phyloP scores from a whole-genome alignment of 164 flowering plant genomes.

The Berberis vulgaris region DNA sequence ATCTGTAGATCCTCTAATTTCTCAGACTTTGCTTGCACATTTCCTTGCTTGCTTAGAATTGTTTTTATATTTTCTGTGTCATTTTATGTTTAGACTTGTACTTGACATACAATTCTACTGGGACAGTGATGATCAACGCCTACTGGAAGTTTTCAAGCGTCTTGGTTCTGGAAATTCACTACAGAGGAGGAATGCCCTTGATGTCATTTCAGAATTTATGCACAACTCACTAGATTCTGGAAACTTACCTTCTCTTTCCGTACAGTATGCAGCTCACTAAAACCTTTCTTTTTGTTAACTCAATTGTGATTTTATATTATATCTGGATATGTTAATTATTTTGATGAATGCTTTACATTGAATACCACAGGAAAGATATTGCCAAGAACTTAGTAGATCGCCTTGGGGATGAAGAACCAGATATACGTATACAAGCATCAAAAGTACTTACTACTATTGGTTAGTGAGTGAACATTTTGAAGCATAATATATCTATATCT shows the following conservation, averaged over 20 bases:
- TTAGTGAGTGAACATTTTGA: constrained; percentile 19
- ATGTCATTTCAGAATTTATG: constrained; percentile 52
- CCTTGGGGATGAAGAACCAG: constrained; percentile 50
- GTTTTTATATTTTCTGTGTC: not conserved
- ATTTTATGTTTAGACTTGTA: constrained; percentile 2
- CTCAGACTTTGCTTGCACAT: not conserved
- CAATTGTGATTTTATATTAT: not conserved
- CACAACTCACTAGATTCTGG: constrained; percentile 32
- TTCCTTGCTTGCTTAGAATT: not conserved
- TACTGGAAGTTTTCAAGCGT: constrained; percentile 49
- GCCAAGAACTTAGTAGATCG: constrained; percentile 42
- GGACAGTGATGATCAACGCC: constrained; percentile 35
- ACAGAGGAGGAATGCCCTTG: constrained; percentile 63
- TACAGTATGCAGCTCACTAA: constrained; percentile 30
- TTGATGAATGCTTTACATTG: not conserved
- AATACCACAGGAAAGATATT: constrained; percentile 48
- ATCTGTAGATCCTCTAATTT: not conserved
- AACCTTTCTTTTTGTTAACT: not conserved
- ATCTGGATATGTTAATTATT: not conserved
- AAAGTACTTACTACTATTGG: constrained; percentile 53
- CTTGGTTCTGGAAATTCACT: constrained; percentile 28
- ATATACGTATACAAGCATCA: constrained; percentile 36
- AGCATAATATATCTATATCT: not conserved
- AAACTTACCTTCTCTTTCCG: constrained; percentile 21
- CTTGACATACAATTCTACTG: constrained; percentile 30